A percentile compares a stretch with the other conserved stretches of the same genome.
Evolutionary conservation across 2,329 filamentous ascomycete species (phyloP).

Genomic region (Tolypocladium paradoxum): DNA sequence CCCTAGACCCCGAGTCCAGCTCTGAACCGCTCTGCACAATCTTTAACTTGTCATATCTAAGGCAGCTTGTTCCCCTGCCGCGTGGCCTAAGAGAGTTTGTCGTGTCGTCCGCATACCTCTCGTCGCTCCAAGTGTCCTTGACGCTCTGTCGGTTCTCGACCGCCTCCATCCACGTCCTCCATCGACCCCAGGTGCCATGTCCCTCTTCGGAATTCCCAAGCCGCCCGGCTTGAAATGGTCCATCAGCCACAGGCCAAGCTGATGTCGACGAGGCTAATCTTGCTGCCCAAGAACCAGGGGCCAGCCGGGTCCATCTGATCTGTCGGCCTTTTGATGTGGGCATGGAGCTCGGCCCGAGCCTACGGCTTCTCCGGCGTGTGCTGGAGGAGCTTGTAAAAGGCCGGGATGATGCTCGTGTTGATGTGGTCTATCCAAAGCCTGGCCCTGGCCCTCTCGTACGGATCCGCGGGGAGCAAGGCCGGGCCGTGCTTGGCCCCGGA

Average conservation of each 20-base stretch:
- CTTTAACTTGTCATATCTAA: not conserved
- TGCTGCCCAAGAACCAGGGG: conserved; percentile 56
- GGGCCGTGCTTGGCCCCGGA: conserved; percentile 30
- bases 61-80: conserved; percentile 53
- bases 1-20: too few relatives aligned
- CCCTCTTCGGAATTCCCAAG: conserved; percentile 35
- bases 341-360: conserved; percentile 46
- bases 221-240: conserved; percentile 60
- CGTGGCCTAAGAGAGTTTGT: conserved; percentile 52
- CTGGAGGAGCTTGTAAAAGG: conserved; percentile 54
- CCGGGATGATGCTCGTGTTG: conserved; percentile 53
- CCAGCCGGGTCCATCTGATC: conserved; percentile 44
- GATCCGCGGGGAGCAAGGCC: conserved; percentile 45
- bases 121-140: conserved; percentile 56
- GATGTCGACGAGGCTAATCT: conserved; percentile 59
- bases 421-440: conserved; percentile 69
- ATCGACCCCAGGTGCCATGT: conserved; percentile 51
- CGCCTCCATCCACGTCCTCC: conserved; percentile 53
- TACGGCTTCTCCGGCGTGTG: conserved; percentile 40
- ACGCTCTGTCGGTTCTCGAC: conserved; percentile 51
- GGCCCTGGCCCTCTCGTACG: conserved; percentile 54
- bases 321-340: conserved; percentile 47
- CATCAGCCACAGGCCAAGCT: conserved; percentile 60
- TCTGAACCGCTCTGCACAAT: too few relatives aligned
- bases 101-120: conserved; percentile 54